Evolutionary conservation across 495 filamentous ascomycete genomes (phyloP).

Genomic region (Tuber umbilicatum): DNA sequence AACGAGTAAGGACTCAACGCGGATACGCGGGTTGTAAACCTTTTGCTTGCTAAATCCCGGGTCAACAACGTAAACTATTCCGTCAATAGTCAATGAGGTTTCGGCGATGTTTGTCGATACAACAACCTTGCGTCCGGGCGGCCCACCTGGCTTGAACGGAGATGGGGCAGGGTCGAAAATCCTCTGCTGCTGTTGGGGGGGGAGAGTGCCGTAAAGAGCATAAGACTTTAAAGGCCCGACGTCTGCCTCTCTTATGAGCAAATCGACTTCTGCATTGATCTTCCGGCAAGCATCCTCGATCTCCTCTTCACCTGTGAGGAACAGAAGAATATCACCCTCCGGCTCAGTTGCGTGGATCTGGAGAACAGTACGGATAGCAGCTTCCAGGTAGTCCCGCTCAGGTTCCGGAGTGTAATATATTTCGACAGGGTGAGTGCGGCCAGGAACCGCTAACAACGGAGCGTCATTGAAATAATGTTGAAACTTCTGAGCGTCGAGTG

Average conservation of each 20-base stretch:
- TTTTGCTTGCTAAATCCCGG: slow-evolving; percentile 99
- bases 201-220: slow-evolving; percentile 88
- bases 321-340: slow-evolving; percentile 91
- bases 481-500: slow-evolving; percentile 94
- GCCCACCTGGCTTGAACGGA: slow-evolving; percentile 63
- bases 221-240: slow-evolving; percentile 85
- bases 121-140: slow-evolving; percentile 89
- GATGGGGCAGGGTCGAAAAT: slow-evolving; percentile 88
- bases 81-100: slow-evolving; percentile 94
- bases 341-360: slow-evolving; percentile 91
- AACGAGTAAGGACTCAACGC: slow-evolving; percentile 91
- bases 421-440: slow-evolving; percentile 92
- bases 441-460: slow-evolving; percentile 86
- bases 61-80: slow-evolving; percentile 98
- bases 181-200: slow-evolving; percentile 82
- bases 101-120: slow-evolving; percentile 97
- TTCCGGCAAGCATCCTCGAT: slow-evolving; percentile 95
- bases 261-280: slow-evolving; percentile 80
- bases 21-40: slow-evolving; percentile 94
- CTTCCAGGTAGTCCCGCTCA: slow-evolving; percentile 94
- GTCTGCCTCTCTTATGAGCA: slow-evolving; percentile 82
- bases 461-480: slow-evolving; percentile 96
- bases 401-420: slow-evolving; percentile 97
- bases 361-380: slow-evolving; percentile 84
- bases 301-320: slow-evolving; percentile 97